phyloP scores from a whole-genome alignment of 257 asterid genomes.

The Salvia miltiorrhiza region DNA sequence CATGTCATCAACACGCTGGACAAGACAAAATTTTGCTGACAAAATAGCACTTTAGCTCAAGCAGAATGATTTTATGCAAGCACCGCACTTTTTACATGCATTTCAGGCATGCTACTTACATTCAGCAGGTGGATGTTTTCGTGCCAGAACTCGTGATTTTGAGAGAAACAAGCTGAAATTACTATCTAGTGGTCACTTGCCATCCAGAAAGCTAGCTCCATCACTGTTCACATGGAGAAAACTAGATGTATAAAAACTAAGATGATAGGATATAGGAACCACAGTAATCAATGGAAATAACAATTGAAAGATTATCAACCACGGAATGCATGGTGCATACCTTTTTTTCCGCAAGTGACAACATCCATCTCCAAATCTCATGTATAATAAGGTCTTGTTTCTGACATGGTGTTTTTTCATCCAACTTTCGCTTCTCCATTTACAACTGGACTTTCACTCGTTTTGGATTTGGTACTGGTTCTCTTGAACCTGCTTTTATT shows the following conservation, averaged over 20 bases:
- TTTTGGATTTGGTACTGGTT: conserved; percentile 44
- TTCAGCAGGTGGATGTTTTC: neutral
- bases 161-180: conserved; percentile 3
- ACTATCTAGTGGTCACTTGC: conserved; percentile 13
- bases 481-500: conserved; percentile 39
- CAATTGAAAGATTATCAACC: neutral
- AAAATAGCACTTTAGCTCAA: neutral
- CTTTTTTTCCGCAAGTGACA: conserved; percentile 20
- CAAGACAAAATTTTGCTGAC: conserved; percentile 1
- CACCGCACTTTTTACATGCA: neutral
- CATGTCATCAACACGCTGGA: neutral
- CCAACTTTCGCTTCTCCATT: conserved; percentile 78
- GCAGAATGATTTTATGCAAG: neutral
- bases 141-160: neutral
- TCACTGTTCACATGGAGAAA: neutral
- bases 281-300: neutral
- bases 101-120: conserved; percentile 2
- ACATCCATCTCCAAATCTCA: conserved; percentile 10
- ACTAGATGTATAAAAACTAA: neutral
- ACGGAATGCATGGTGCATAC: conserved; percentile 23
- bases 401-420: conserved; percentile 32
- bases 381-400: conserved; percentile 22
- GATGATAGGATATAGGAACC: neutral
- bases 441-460: conserved; percentile 42
- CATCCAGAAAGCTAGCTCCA: conserved; percentile 1